A percentile compares a stretch with the other conserved stretches of the same genome.
These are phyloP conservation scores for Immersiporthe knoxdaviesiana DNA, from an alignment of 2,329 filamentous ascomycete species.

Conservation along the genomic window DNA sequence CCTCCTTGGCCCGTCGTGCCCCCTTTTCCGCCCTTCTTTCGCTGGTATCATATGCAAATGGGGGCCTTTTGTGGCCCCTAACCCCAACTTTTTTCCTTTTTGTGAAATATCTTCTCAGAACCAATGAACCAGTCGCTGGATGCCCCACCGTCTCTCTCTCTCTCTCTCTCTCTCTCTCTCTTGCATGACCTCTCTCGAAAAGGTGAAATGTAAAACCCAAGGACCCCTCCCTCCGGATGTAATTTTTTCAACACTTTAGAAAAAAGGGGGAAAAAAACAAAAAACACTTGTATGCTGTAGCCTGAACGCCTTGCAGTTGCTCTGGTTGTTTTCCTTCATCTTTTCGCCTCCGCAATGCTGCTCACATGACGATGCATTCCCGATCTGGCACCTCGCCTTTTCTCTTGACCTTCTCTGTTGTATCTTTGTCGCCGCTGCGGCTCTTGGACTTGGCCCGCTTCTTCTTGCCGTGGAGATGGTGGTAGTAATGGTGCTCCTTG, in stretches of 20 bases:
- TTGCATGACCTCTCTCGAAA: background rate
- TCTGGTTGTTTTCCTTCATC: constrained; percentile 2
- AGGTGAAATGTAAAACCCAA: background rate
- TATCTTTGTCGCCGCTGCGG: constrained; percentile 35
- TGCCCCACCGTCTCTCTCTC: constrained; percentile 7
- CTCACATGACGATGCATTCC: constrained; percentile 54
- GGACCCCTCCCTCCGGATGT: constrained; percentile 14
- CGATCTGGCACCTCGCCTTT: constrained; percentile 47
- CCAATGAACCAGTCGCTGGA: background rate
- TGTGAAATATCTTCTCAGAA: background rate
- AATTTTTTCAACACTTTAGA: constrained; percentile 7
- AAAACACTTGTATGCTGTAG: constrained; percentile 10
- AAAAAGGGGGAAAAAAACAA: too few relatives aligned
- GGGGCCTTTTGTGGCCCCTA: constrained; percentile 8
- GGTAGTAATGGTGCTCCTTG: constrained; percentile 35
- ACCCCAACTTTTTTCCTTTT: background rate
- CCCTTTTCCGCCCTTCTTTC: background rate
- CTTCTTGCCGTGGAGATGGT: constrained; percentile 40
- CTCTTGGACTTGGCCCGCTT: constrained; percentile 44
- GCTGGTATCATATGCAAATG: constrained; percentile 28
- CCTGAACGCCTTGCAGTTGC: constrained; percentile 22
- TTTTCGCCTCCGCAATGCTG: background rate
- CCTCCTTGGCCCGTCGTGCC: background rate
- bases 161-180: too few relatives aligned
- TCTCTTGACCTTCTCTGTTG: constrained; percentile 42